Evolutionary conservation across 2,329 filamentous ascomycete species (phyloP).

Genomic region (Didymella exigua): DNA sequence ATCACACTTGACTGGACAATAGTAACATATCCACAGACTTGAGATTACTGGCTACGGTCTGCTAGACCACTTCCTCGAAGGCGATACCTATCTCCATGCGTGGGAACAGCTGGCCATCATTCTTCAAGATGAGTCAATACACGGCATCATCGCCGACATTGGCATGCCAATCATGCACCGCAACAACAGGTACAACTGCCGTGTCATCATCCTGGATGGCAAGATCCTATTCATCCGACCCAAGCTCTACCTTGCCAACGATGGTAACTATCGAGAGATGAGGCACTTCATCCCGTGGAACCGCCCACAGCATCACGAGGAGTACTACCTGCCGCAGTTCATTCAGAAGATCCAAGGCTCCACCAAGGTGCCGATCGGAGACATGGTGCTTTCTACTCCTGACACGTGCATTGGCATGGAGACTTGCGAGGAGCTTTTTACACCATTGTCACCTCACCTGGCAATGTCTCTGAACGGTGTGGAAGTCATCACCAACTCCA

Average conservation of each 20-base stretch:
- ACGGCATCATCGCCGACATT: slow-evolving; percentile 60
- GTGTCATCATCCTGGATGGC: slow-evolving; percentile 68
- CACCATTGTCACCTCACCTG: slow-evolving; percentile 57
- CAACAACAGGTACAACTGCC: slow-evolving; percentile 66
- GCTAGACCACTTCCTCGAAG: slow-evolving; percentile 64
- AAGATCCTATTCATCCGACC: slow-evolving; percentile 74
- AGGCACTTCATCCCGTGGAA: slow-evolving; percentile 46
- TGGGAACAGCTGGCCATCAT: slow-evolving; percentile 67
- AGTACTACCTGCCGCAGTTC: slow-evolving; percentile 64
- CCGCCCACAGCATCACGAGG: slow-evolving; percentile 61
- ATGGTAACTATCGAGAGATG: slow-evolving; percentile 63
- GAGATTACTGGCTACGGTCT: slow-evolving; percentile 41
- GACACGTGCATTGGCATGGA: slow-evolving; percentile 69
- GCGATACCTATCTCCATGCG: slow-evolving; percentile 33
- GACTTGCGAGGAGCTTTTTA: slow-evolving; percentile 63
- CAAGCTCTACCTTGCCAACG: slow-evolving; percentile 73
- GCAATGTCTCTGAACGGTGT: slow-evolving; percentile 70
- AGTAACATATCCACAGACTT: slow-evolving; percentile 40
- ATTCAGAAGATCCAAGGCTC: slow-evolving; percentile 62
- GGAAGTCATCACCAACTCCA: slow-evolving; percentile 72
- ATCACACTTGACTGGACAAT: background rate
- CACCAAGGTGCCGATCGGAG: slow-evolving; percentile 68
- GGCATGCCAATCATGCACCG: slow-evolving; percentile 60
- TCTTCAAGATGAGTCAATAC: slow-evolving; percentile 62
- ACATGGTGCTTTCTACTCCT: slow-evolving; percentile 65